Evolutionary conservation across 2,329 filamentous ascomycete genomes (phyloP).

Genomic region (Chalara sp.): DNA sequence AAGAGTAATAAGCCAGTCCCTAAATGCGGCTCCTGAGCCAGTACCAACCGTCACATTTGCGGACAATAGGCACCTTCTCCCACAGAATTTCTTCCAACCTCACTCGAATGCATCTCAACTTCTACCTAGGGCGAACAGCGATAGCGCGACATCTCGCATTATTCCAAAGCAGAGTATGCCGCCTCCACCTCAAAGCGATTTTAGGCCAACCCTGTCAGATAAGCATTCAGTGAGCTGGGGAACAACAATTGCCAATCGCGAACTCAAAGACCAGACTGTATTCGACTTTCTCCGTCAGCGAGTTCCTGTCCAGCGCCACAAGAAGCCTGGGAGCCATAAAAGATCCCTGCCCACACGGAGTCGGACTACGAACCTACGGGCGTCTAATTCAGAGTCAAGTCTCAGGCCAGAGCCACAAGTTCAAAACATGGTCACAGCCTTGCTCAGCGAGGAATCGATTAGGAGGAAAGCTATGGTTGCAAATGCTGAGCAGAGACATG

Average conservation of each 20-base stretch:
- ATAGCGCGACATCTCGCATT: conserved; percentile 20
- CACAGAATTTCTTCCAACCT: conserved; percentile 67
- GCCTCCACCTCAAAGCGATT: conserved; percentile 10
- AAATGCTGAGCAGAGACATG: conserved; percentile 17
- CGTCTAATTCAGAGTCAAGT: conserved; percentile 26
- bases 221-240: conserved; percentile 70
- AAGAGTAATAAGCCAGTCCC: conserved; percentile 64
- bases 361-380: conserved; percentile 32
- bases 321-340: conserved; percentile 56
- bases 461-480: conserved; percentile 24
- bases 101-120: conserved; percentile 38
- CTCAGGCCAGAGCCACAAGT: conserved; percentile 19
- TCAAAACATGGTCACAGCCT: conserved; percentile 3
- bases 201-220: conserved; percentile 42
- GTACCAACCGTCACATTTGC: conserved; percentile 89
- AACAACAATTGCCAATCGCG: conserved; percentile 83
- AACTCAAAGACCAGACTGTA: conserved; percentile 82
- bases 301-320: conserved; percentile 73
- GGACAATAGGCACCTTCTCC: conserved; percentile 90
- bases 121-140: conserved; percentile 17
- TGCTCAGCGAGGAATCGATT: conserved; percentile 38
- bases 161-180: conserved; percentile 24
- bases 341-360: conserved; percentile 52
- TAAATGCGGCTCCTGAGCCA: conserved; percentile 50
- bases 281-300: conserved; percentile 83